Base-by-base conservation (phyloP, 1,284 basidiomycete genomes). In the Malassezia furfur region DNA sequence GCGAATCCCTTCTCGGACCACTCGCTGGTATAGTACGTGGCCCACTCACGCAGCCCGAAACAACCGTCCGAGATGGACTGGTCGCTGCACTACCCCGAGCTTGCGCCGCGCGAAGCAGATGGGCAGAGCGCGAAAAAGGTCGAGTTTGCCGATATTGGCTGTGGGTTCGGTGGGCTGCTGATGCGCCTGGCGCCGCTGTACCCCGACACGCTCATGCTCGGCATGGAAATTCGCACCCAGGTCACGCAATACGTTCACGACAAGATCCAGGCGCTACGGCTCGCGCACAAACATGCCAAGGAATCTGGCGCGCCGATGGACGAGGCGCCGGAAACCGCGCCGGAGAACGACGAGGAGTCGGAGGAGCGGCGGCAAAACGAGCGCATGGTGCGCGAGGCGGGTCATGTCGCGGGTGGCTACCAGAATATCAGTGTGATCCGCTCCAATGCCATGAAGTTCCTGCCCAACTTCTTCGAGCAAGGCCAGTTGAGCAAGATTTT, bases 1-100 rank as follows among this genome's bases (percentile, higher is more conserved):
- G 91, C 93, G 7, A 99, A 99, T 75, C 93, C 93, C 1, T 96
- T 99, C 77, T 88, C 88, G 12, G 94, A 98, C 76, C 94, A 98
- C 77, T 81, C 83, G 22, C 82, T 99, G 48, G 84, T 85, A 61
- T 98, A 96, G 79, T 80, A 54, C 37, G 57, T 51, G 34, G 11
- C 34, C 25, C n/a, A 9, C 48, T 39, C 38, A 50, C 21, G 32
- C 67, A 80, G 80, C 75, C 94, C 94, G 1, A 61, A 81, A n/a
- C 82, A 83, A 10, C 91, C 93, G 0, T 76, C 79, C 17, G 77
- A 80, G 52, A 85, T 94, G 78, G 84, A 94, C 77, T 96, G 91
- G 91, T 77, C 80, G 10, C 76, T 78, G 15, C 88, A 94, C 76
- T 98, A 85, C 76, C 93, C 93, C 2, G 80, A 81, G 35, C 86